A percentile compares a stretch with the other conserved stretches of the same genome.
Evolutionary conservation across 768 basidiomycete genomes (phyloP).

Genomic region (Russula sp.): DNA sequence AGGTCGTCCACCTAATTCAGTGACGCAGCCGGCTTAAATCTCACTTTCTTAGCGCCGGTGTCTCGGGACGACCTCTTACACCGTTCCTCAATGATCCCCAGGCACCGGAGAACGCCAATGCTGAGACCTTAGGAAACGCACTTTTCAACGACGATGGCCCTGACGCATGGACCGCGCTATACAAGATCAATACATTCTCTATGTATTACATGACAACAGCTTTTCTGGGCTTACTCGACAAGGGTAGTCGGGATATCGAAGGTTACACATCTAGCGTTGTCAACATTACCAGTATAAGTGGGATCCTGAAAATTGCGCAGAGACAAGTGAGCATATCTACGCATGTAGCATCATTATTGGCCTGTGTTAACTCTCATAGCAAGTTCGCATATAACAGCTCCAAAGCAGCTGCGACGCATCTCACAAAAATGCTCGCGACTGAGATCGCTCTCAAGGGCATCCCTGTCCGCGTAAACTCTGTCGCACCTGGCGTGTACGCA

Average conservation of each 20-base stretch:
- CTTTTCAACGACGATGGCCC: slow-evolving; percentile 64
- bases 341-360: not conserved
- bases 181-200: slow-evolving; percentile 66
- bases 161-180: slow-evolving; percentile 57
- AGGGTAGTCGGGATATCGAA: slow-evolving; percentile 54
- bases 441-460: slow-evolving; percentile 66
- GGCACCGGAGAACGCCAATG: slow-evolving; percentile 54
- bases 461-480: slow-evolving; percentile 62
- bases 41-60: slow-evolving; percentile 53
- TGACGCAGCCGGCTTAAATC: not conserved
- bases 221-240: slow-evolving; percentile 68
- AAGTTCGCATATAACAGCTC: slow-evolving; percentile 81
- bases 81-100: slow-evolving; percentile 50
- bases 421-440: slow-evolving; percentile 72
- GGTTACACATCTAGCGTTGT: slow-evolving; percentile 61
- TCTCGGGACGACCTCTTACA: slow-evolving; percentile 53
- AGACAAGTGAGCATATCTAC: slow-evolving; percentile 53
- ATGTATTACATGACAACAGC: slow-evolving; percentile 72
- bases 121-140: slow-evolving; percentile 60
- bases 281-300: slow-evolving; percentile 76
- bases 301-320: slow-evolving; percentile 62
- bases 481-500: slow-evolving; percentile 71
- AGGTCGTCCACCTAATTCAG: slow-evolving; percentile 22
- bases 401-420: slow-evolving; percentile 70
- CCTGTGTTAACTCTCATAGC: not conserved